These are phyloP conservation scores for Neolecta irregularis DNA, from an alignment of 1,139 yeast species.

Conservation along the genomic window DNA sequence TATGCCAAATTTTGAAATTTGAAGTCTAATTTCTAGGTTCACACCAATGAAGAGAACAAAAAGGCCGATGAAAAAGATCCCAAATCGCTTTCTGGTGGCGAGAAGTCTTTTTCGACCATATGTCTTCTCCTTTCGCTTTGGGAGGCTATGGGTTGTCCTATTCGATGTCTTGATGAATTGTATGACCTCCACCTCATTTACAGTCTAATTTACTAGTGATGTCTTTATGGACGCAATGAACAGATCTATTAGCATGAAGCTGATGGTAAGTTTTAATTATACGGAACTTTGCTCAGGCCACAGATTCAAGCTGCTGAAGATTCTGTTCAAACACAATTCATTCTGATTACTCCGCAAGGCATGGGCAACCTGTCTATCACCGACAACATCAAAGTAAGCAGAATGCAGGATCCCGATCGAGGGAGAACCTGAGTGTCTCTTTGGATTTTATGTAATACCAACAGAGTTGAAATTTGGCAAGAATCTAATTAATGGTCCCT, in stretches of 20 bases:
- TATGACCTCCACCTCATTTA: neutral
- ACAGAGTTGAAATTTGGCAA: no score
- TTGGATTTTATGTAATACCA: no score
- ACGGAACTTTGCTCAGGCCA: neutral
- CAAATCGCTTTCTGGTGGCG: slow-evolving; percentile 89
- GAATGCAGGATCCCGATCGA: slow-evolving; percentile 4
- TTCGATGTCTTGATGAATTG: slow-evolving; percentile 87
- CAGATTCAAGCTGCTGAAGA: slow-evolving; percentile 43
- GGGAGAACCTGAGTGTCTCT: neutral
- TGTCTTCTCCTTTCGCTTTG: slow-evolving; percentile 79
- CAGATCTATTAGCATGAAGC: slow-evolving; percentile 59
- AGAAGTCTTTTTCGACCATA: slow-evolving; percentile 84
- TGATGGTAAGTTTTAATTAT: slow-evolving; percentile 28
- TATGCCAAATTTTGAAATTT: slow-evolving; percentile 1
- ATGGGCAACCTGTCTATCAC: slow-evolving; percentile 24
- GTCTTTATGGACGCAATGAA: slow-evolving; percentile 95
- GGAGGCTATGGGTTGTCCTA: slow-evolving; percentile 76
- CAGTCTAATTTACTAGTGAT: slow-evolving; percentile 30
- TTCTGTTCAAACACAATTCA: slow-evolving; percentile 59
- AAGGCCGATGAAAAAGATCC: slow-evolving; percentile 51
- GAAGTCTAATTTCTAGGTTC: slow-evolving; percentile 1
- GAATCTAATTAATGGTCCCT: no score
- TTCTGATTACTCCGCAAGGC: slow-evolving; percentile 90
- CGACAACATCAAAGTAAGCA: slow-evolving; percentile 3
- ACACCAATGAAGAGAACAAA: slow-evolving; percentile 34